Evolutionary conservation across 2,329 filamentous ascomycete genomes (phyloP).

Genomic region (Nemania serpens): DNA sequence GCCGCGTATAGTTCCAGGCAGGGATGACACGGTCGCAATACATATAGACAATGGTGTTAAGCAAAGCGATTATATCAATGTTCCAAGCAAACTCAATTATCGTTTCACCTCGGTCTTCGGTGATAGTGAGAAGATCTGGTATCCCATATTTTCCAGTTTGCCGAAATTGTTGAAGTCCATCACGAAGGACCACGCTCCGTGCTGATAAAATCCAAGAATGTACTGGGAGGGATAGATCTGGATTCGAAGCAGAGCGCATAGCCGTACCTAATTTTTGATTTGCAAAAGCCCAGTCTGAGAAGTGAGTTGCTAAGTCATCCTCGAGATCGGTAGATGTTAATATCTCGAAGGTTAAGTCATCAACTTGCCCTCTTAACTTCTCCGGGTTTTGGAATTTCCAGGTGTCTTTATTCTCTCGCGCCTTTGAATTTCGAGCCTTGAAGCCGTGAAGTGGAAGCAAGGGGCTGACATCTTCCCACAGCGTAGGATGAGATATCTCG

Average conservation of each 20-base stretch:
- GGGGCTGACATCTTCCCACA: slow-evolving; percentile 75
- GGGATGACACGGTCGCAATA: slow-evolving; percentile 83
- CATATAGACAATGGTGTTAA: slow-evolving; percentile 78
- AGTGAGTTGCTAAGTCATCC: slow-evolving; percentile 59
- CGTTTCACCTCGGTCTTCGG: slow-evolving; percentile 54
- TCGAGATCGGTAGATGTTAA: slow-evolving; percentile 70
- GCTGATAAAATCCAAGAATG: slow-evolving; percentile 81
- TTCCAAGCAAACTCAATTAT: slow-evolving; percentile 68
- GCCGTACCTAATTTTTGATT: slow-evolving; percentile 50
- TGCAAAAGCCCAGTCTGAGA: slow-evolving; percentile 47
- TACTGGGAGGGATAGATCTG: slow-evolving; percentile 74
- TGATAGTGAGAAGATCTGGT: slow-evolving; percentile 64
- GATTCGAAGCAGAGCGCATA: slow-evolving; percentile 63
- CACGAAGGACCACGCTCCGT: slow-evolving; percentile 71
- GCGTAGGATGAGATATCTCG: slow-evolving; percentile 63
- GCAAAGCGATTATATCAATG: slow-evolving; percentile 75
- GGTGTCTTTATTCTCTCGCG: slow-evolving; percentile 46
- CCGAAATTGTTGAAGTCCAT: slow-evolving; percentile 63
- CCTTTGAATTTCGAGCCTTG: slow-evolving; percentile 46
- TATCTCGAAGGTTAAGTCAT: slow-evolving; percentile 55
- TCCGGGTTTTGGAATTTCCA: slow-evolving; percentile 49
- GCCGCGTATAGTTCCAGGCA: slow-evolving; percentile 80
- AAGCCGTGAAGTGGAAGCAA: slow-evolving; percentile 72
- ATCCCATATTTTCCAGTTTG: slow-evolving; percentile 59
- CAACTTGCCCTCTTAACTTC: slow-evolving; percentile 58